Evolutionary conservation across 768 basidiomycete genomes (phyloP), one percentile per base, ranked within the genome.

Genomic region (Rubroboletus pulcherrimus): DNA sequence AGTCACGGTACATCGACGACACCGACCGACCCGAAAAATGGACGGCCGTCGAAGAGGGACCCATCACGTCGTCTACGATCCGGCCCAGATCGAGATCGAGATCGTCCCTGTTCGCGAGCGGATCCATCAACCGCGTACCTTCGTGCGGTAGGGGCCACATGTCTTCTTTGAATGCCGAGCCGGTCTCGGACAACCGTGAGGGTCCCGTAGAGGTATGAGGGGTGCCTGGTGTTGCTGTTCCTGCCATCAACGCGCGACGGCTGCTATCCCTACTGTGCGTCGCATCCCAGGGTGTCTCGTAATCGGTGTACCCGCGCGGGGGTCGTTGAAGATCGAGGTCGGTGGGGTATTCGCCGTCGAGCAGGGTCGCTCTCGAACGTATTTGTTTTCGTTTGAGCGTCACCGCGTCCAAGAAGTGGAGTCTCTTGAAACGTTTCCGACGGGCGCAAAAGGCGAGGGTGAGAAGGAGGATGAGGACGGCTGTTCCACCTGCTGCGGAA

Each of bases 61-160:
- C 80, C 80, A 81, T 81, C 1, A 81, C 74, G 46, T 79, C 74
- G 52, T 78, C 74, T 9, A 81, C 75, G 45, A 81, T 79, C 9
- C 60, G 68, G n/a, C 67, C 51, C 9, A 79, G 62, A 50, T 76
- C 75, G 34, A 78, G 54, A 29, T 76, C 71, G 26, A 73, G 12
- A 2, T 52, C 49, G 11, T 50, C 54, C 33, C 40, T 19, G 21
- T 38, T 31, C 2, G 49, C 26, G 30, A 66, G 26, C 0, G 65
- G 55, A 12, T 71, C 65, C 40, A 65, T 58, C 24, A 69, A 58
- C 55, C 69, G 56, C 0, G 60, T 62, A 37, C 48, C 44, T 37
- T 71, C 71, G 43, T 39, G 51, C 1, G 79, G 80, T 0, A 77
- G 76, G 1, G 73, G 73, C 74, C 76, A 79, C 0, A 78, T 10